phyloP scores from a whole-genome alignment of 1,284 basidiomycete genomes.

The Jaminaea rosea region DNA sequence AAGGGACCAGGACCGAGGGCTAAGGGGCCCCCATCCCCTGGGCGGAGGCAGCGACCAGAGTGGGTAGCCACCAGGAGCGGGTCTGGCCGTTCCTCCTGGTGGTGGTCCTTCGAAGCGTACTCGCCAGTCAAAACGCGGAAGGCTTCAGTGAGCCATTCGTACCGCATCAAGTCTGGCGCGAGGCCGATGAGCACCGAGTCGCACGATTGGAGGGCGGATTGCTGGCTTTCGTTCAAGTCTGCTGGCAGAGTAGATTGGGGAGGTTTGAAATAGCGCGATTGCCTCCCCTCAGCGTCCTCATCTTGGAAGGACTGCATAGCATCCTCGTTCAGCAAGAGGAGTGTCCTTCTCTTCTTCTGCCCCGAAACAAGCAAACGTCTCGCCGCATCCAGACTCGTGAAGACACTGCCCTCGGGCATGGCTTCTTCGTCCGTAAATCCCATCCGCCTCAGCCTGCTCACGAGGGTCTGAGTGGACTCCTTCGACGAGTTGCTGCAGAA shows the following conservation, averaged over 20 bases:
- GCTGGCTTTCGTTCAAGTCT: neutral
- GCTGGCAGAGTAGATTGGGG: too few relatives aligned
- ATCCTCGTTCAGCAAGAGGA: too few relatives aligned
- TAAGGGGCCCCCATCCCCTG: conserved; percentile 49
- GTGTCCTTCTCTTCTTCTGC: too few relatives aligned
- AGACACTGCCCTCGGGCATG: neutral
- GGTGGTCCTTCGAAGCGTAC: conserved; percentile 25
- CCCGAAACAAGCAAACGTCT: neutral
- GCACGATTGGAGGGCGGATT: conserved; percentile 36
- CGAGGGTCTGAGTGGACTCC: neutral
- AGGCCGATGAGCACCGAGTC: conserved; percentile 64
- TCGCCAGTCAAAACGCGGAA: conserved; percentile 56
- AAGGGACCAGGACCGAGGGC: conserved; percentile 65
- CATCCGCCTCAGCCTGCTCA: neutral
- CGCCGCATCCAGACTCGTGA: neutral
- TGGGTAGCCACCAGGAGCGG: neutral
- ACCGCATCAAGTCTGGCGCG: conserved; percentile 54
- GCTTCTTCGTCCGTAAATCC: neutral
- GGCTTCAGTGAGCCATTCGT: conserved; percentile 55
- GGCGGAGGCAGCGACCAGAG: neutral
- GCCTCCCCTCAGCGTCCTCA: too few relatives aligned
- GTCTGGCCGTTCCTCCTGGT: too few relatives aligned
- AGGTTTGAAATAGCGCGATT: too few relatives aligned
- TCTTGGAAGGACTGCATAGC: too few relatives aligned
- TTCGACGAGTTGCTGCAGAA: conserved; percentile 6